Conservation (phyloP, 441 rosid genomes). For the Mallotus repandus region DNA sequence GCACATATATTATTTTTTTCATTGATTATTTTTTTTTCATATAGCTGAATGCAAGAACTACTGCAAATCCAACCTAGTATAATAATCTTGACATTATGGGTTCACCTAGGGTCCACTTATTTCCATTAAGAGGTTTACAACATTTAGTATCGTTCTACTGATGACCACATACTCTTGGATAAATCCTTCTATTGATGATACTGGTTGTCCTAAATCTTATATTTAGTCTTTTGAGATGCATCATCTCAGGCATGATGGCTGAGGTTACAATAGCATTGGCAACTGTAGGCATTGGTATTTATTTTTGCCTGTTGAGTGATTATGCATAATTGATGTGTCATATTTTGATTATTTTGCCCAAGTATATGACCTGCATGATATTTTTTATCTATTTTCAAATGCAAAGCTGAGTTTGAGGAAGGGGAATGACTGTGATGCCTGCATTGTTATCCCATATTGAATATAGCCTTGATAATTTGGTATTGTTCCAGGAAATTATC, state of each 20-base stretch:
- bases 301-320: constrained; percentile 86
- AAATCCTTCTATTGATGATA: background rate
- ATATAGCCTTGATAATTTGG: constrained; percentile 72
- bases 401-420: constrained; percentile 80
- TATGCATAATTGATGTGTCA: background rate
- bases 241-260: constrained; percentile 74
- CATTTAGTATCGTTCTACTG: background rate
- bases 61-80: too few species aligned
- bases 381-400: constrained; percentile 9
- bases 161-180: background rate
- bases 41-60: too few species aligned
- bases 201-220: constrained; percentile 8
- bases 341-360: background rate
- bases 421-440: constrained; percentile 67
- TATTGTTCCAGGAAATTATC: constrained; percentile 21
- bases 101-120: too few species aligned
- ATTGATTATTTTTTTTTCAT: too few species aligned
- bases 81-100: too few species aligned
- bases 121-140: background rate
- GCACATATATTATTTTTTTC: too few species aligned
- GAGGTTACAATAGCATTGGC: constrained; percentile 79
- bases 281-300: constrained; percentile 61
- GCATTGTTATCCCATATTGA: constrained; percentile 79
- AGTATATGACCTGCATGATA: constrained; percentile 4
- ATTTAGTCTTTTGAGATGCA: background rate